A percentile compares a stretch with the other conserved stretches of the same genome.
phyloP scores from a whole-genome alignment of 192 early-diverging fungal species.

The Jimgerdemannia lactiflua region DNA sequence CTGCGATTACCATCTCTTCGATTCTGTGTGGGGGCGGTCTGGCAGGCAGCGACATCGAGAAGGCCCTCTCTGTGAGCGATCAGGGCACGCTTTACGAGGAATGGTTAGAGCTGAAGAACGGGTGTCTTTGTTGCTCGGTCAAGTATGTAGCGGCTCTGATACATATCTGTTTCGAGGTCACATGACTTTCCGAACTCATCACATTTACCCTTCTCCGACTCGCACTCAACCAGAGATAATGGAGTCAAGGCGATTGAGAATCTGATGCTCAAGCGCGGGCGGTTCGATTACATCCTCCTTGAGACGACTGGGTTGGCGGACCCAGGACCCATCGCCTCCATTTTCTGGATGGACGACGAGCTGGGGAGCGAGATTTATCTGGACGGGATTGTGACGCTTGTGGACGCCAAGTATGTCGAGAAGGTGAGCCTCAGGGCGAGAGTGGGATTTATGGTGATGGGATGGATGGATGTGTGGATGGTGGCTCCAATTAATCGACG shows the following conservation, averaged over 20 bases:
- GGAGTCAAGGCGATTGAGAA: slow-evolving; percentile 94
- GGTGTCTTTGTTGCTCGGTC: slow-evolving; percentile 97
- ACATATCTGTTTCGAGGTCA: too few species aligned
- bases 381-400: slow-evolving; percentile 88
- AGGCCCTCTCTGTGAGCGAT: slow-evolving; percentile 78
- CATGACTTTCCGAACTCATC: too few species aligned
- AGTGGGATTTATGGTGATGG: neutral
- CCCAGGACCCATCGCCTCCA: slow-evolving; percentile 85
- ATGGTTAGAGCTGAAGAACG: slow-evolving; percentile 97
- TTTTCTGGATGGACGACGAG: slow-evolving; percentile 98
- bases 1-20: neutral
- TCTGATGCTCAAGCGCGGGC: slow-evolving; percentile 87
- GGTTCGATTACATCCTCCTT: slow-evolving; percentile 94
- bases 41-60: slow-evolving; percentile 87
- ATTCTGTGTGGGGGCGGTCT: neutral
- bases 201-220: neutral
- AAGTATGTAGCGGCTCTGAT: slow-evolving; percentile 53
- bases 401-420: slow-evolving; percentile 34
- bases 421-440: slow-evolving; percentile 6
- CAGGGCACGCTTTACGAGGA: slow-evolving; percentile 87
- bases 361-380: slow-evolving; percentile 87
- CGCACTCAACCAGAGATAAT: slow-evolving; percentile 61
- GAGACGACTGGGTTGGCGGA: slow-evolving; percentile 80
- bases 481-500: neutral
- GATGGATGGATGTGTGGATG: neutral